phyloP scores from a whole-genome alignment of 164 flowering plant genomes.

The Protea cynaroides region DNA sequence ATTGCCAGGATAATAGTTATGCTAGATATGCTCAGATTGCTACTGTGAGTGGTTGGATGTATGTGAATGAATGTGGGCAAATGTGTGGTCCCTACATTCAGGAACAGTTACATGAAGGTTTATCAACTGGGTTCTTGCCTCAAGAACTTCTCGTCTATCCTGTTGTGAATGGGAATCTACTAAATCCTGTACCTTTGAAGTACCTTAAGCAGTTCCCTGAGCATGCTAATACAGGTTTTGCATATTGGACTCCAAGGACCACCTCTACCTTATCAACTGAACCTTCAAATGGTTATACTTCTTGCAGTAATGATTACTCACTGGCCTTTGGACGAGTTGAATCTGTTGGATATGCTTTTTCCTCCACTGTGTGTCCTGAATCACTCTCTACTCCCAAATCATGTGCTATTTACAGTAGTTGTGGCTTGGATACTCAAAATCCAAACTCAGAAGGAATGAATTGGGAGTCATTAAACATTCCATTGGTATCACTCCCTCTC shows the following conservation, averaged over 20 bases:
- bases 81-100: slow-evolving; percentile 95
- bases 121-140: slow-evolving; percentile 81
- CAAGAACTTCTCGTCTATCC: slow-evolving; percentile 91
- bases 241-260: slow-evolving; percentile 24
- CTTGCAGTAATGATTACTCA: slow-evolving; percentile 13
- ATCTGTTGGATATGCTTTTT: slow-evolving; percentile 5
- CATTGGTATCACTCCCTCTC: slow-evolving; percentile 21
- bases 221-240: slow-evolving; percentile 77
- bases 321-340: slow-evolving; percentile 13
- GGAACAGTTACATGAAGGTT: slow-evolving; percentile 78
- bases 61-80: slow-evolving; percentile 66
- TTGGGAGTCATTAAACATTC: slow-evolving; percentile 4
- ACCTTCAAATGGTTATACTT: slow-evolving; percentile 7
- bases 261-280: slow-evolving; percentile 8
- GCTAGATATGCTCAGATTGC: slow-evolving; percentile 25
- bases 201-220: slow-evolving; percentile 79
- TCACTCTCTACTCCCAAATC: slow-evolving; percentile 16
- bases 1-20: slow-evolving; percentile 19
- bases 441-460: slow-evolving; percentile 11
- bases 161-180: slow-evolving; percentile 48
- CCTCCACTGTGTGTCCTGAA: slow-evolving; percentile 11
- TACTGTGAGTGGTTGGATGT: slow-evolving; percentile 88
- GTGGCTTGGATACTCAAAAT: slow-evolving; percentile 10
- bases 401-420: slow-evolving; percentile 1
- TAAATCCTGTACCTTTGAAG: slow-evolving; percentile 69